Base-by-base conservation (phyloP, 2,329 filamentous ascomycete species). In the Fusarium sp. region DNA sequence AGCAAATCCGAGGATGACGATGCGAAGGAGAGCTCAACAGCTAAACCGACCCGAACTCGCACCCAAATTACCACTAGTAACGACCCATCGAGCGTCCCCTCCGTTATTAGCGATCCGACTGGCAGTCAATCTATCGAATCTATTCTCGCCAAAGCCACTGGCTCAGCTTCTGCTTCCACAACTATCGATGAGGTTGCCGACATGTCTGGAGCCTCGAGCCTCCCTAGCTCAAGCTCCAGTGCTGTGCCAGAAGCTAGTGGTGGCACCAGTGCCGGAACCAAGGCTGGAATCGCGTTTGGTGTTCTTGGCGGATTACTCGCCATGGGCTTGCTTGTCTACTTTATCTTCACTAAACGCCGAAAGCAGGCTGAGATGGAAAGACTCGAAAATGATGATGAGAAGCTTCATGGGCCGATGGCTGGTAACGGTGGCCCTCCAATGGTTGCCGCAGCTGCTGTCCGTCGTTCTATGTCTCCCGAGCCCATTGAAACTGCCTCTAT, bases 251-350 rank as follows among this genome's bases (percentile, higher is more conserved):
- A 73, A 23, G 63, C 72, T 8, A 64, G 75, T 7, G 54, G 72
- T 19, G 77, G 78, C 12, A 76, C 73, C 39, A 80, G 76, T 52
- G 69, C 81, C 14, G 87, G 83, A 35, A 80, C 83, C 45, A 96
- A 94, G 82, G 95, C 94, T 46, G 96, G 96, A 67, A 88, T 98
- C 69, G 94, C 92, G 10, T 91, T 98, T 79, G 95, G 94, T 77
- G 89, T 97, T 52, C 82, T 98, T 37, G 85, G 92, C 11, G 89
- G 89, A 54, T 76, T 97, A 31, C 88, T 91, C 37, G 81, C 91
- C 5, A 79, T 96, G 31, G 89, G 90, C 35, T 84, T 90, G n/a
- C 80, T 93, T 27, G 85, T 93, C 25, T 92, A 94, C 78, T 90
- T 97, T 80, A 80, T 94, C 67, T 88, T 94, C 79, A 91, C 88